Evolutionary conservation across 2,329 filamentous ascomycete species (phyloP).

Genomic region (Xylariales sp.): DNA sequence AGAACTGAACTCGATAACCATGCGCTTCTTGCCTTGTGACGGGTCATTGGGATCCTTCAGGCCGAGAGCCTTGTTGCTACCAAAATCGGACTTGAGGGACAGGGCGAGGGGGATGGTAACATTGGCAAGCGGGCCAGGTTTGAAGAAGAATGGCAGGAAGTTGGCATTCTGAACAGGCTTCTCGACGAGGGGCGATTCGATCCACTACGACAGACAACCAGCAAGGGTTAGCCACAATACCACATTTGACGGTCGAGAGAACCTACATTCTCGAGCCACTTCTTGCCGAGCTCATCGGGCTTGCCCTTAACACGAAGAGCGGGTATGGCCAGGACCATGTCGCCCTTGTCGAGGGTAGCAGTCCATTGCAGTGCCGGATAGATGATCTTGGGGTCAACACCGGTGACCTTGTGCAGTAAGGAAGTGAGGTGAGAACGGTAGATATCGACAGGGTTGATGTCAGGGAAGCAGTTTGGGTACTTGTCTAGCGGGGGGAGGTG

Average conservation of each 20-base stretch:
- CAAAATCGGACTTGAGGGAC: slow-evolving; percentile 56
- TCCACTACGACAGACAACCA: slow-evolving; percentile 51
- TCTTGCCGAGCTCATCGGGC: slow-evolving; percentile 54
- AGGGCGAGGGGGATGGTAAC: slow-evolving; percentile 68
- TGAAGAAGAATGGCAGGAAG: slow-evolving; percentile 79
- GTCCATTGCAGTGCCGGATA: slow-evolving; percentile 78
- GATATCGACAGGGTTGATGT: slow-evolving; percentile 71
- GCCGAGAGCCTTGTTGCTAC: slow-evolving; percentile 58
- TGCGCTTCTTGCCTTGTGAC: slow-evolving; percentile 36
- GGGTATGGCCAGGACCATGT: slow-evolving; percentile 73
- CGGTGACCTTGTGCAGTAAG: slow-evolving; percentile 63
- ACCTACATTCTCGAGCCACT: slow-evolving; percentile 57
- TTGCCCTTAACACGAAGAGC: slow-evolving; percentile 77
- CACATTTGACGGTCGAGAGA: neutral
- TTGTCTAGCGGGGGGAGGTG: slow-evolving; percentile 22
- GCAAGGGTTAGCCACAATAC: no score
- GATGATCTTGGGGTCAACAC: slow-evolving; percentile 66
- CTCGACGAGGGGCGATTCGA: slow-evolving; percentile 68
- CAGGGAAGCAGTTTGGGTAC: slow-evolving; percentile 58
- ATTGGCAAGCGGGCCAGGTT: slow-evolving; percentile 59
- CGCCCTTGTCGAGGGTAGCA: slow-evolving; percentile 73
- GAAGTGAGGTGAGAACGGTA: slow-evolving; percentile 75
- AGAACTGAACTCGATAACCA: slow-evolving; percentile 69
- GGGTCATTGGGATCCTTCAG: slow-evolving; percentile 44
- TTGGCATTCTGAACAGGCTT: slow-evolving; percentile 63